Evolutionary conservation across 768 basidiomycete genomes (phyloP), one percentile per base, ranked within the genome.

Genomic region (Serpula lacrymans): DNA sequence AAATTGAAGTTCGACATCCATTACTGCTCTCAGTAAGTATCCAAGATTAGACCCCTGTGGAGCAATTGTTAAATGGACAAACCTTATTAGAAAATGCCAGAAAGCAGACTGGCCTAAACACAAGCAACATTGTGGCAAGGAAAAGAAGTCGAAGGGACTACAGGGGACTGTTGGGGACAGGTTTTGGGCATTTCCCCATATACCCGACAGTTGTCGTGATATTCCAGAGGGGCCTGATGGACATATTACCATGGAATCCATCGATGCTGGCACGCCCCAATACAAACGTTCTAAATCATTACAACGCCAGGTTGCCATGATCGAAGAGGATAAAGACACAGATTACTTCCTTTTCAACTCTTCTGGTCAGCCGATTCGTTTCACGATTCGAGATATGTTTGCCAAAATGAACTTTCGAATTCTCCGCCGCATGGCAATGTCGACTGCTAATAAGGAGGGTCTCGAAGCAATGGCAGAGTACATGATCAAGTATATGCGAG

Each of bases 321-420:
- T 55, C 29, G 45, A 37, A 14, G 42, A 34, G 5, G 45, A 55
- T 37, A 49, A 43, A 37, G 35, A 45, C 11, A 47, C 29, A 10
- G 49, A 53, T 18, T 53, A 55, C 25, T 53, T 50, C 37, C 39
- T 55, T 12, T 55, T 53, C 36, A 50, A 48, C 25, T 37, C 45
- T 2, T 28, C 16, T 10, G 39, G 42, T 13, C 45, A 33, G 30
- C 54, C 46, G 12, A 26, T 53, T 32, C 46, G 43, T 33, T 43
- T 55, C 28, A 26, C 31, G 20, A 30, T 53, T 11, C 11, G 31
- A 16, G 48, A 52, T 34, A 26, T 27, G 33, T 37, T n/a, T 16
- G n/a, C n/a, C n/a, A 33, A 33, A 18, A 14, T 14, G 31, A 18
- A 8, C 14, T 33, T 33, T 14, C 14, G 31, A 14, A 8, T 33